phyloP scores from a whole-genome alignment of 371 early-diverging fungal species.

The Thermomucor indicae-seudaticae region DNA sequence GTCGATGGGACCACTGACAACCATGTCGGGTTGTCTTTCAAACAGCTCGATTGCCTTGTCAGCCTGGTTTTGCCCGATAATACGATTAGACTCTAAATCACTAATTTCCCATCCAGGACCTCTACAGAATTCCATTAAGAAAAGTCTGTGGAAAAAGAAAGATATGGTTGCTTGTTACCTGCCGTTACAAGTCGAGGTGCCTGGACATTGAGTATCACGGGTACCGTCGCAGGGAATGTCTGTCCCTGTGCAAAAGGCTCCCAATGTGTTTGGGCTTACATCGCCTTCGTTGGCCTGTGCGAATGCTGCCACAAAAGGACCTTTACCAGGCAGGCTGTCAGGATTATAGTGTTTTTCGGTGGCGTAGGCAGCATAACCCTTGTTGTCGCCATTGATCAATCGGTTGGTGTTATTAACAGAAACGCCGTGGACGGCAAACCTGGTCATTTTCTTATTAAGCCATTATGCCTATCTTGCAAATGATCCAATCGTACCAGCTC shows the following conservation, averaged over 20 bases:
- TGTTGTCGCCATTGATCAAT: conserved; percentile 63
- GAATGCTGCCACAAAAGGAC: conserved; percentile 57
- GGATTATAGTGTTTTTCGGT: conserved; percentile 34
- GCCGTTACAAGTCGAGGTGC: conserved; percentile 32
- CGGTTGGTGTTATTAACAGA: conserved; percentile 55
- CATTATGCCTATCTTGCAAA: neutral
- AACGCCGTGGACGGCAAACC: conserved; percentile 65
- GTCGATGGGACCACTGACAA: conserved; percentile 28
- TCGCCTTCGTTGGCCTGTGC: conserved; percentile 65
- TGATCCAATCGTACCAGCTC: conserved; percentile 24
- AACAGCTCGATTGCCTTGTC: conserved; percentile 31
- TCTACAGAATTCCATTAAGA: conserved; percentile 8
- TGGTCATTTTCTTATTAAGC: conserved; percentile 10
- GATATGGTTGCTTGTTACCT: conserved; percentile 14
- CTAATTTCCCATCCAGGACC: conserved; percentile 36
- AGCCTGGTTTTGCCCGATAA: conserved; percentile 53
- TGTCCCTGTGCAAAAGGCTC: conserved; percentile 56
- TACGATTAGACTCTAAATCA: conserved; percentile 45
- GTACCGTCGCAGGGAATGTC: conserved; percentile 57
- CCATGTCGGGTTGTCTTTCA: neutral
- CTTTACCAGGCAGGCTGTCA: conserved; percentile 7
- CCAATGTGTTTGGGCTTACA: conserved; percentile 57
- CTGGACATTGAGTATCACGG: conserved; percentile 25
- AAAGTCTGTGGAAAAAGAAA: neutral
- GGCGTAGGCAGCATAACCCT: conserved; percentile 58